phyloP scores from a whole-genome alignment of 106 monocot genomes.

The Iris macrosiphon region DNA sequence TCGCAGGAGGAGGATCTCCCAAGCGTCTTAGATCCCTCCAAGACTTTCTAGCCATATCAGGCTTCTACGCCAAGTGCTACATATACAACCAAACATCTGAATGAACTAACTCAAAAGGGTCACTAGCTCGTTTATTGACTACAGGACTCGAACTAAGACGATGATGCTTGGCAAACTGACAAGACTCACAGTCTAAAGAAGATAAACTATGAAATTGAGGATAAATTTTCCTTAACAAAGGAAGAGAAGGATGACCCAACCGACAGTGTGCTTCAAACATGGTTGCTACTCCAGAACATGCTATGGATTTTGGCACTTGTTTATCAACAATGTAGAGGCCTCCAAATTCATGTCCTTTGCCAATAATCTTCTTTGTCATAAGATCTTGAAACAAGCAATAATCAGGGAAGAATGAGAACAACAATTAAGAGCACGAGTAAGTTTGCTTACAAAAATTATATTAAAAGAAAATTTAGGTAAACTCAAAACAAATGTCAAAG shows the following conservation, averaged over 20 bases:
- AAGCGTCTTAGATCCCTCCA: no score
- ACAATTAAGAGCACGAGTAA: background rate
- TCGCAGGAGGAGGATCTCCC: no score
- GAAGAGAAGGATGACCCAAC: slow-evolving; percentile 1
- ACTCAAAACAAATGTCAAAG: background rate
- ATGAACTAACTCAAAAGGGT: background rate
- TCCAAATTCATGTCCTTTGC: slow-evolving; percentile 1
- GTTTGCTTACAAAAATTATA: background rate
- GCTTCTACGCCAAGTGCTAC: no score
- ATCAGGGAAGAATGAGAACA: background rate
- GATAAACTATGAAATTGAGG: background rate
- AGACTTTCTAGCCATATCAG: no score
- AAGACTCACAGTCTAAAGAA: background rate
- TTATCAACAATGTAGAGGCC: slow-evolving; percentile 5
- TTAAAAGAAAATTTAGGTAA: slow-evolving; percentile 4
- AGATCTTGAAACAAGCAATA: slow-evolving; percentile 1
- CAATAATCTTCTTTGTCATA: background rate
- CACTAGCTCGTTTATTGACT: slow-evolving; percentile 1
- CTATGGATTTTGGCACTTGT: background rate
- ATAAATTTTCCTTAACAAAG: background rate
- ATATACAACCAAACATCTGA: no score
- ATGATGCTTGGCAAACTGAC: slow-evolving; percentile 3
- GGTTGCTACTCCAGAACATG: background rate
- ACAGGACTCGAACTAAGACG: background rate
- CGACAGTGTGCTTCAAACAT: background rate